Percentiles rank a stretch among this genome's conserved stretches.
These are phyloP conservation scores for Sporothrix brasiliensis DNA, from an alignment of 2,329 filamentous ascomycete species.

Conservation along the genomic window DNA sequence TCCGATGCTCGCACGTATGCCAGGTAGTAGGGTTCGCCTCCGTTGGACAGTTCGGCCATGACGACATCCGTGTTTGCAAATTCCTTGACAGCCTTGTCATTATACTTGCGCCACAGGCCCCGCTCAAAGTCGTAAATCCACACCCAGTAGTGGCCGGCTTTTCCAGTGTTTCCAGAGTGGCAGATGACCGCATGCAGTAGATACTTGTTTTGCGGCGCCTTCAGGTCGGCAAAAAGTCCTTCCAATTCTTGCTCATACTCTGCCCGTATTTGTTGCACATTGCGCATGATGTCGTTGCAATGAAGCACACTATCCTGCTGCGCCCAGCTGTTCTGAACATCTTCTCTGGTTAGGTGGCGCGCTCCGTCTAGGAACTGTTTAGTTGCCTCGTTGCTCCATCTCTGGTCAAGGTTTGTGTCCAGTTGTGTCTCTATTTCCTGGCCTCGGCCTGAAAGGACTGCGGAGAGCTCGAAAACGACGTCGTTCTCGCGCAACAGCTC, in stretches of 20 bases:
- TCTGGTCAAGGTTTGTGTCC: background rate
- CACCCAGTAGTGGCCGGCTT: conserved; percentile 91
- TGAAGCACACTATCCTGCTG: conserved; percentile 11
- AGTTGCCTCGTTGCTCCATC: background rate
- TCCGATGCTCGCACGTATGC: conserved; percentile 43
- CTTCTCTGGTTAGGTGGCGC: conserved; percentile 14
- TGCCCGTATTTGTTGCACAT: conserved; percentile 27
- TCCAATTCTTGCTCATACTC: conserved; percentile 44
- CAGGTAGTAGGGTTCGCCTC: conserved; percentile 65
- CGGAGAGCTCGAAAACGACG: conserved; percentile 37
- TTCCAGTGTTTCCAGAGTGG: conserved; percentile 69
- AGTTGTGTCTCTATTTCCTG: background rate
- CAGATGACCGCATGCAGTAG: conserved; percentile 90
- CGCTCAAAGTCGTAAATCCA: conserved; percentile 89
- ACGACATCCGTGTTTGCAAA: conserved; percentile 67
- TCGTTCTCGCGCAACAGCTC: conserved; percentile 43
- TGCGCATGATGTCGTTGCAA: conserved; percentile 24
- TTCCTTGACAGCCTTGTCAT: conserved; percentile 79
- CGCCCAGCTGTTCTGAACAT: conserved; percentile 25
- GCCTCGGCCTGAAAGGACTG: background rate
- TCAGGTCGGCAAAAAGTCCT: conserved; percentile 64
- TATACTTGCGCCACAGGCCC: conserved; percentile 88
- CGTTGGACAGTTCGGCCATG: conserved; percentile 67
- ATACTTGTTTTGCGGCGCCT: conserved; percentile 64
- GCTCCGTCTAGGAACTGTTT: conserved; percentile 26